These are phyloP conservation scores for Boletus reticuloceps DNA, from an alignment of 768 basidiomycete species.

Conservation along the genomic window DNA sequence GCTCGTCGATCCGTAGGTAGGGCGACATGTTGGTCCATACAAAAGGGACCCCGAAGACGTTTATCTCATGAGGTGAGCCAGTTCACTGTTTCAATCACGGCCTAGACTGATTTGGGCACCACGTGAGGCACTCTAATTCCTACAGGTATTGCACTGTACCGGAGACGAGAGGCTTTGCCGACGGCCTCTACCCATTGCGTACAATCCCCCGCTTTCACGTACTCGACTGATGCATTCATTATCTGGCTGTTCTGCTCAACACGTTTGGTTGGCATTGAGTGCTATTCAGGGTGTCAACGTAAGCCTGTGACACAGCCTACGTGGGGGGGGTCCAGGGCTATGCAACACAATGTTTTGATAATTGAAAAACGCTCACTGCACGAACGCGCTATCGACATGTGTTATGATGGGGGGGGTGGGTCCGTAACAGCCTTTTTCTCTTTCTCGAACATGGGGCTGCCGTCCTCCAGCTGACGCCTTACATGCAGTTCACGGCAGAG, in stretches of 20 bases:
- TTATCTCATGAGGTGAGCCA: conserved; percentile 14
- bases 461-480: conserved; percentile 7
- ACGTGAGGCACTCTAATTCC: conserved; percentile 17
- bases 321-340: conserved; percentile 21
- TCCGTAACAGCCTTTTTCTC: conserved; percentile 8
- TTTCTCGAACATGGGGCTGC: conserved; percentile 10
- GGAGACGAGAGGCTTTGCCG: conserved; percentile 23
- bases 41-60: conserved; percentile 25
- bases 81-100: conserved; percentile 13
- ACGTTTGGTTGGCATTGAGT: conserved; percentile 23
- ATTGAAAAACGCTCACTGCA: conserved; percentile 9
- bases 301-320: conserved; percentile 27
- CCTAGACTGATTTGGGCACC: conserved; percentile 2
- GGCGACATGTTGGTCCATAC: background rate
- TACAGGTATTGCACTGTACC: background rate
- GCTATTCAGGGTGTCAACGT: conserved; percentile 29
- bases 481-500: conserved; percentile 24
- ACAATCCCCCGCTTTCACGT: conserved; percentile 26
- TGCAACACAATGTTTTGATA: conserved; percentile 7
- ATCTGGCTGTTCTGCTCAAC: conserved; percentile 10
- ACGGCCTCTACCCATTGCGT: conserved; percentile 15
- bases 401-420: conserved; percentile 11
- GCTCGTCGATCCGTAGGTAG: conserved; percentile 18
- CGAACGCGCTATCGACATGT: conserved; percentile 14
- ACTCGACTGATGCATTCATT: conserved; percentile 19